Evolutionary conservation across 768 basidiomycete species (phyloP).

Genomic region (Agrocybe chaxingu): DNA sequence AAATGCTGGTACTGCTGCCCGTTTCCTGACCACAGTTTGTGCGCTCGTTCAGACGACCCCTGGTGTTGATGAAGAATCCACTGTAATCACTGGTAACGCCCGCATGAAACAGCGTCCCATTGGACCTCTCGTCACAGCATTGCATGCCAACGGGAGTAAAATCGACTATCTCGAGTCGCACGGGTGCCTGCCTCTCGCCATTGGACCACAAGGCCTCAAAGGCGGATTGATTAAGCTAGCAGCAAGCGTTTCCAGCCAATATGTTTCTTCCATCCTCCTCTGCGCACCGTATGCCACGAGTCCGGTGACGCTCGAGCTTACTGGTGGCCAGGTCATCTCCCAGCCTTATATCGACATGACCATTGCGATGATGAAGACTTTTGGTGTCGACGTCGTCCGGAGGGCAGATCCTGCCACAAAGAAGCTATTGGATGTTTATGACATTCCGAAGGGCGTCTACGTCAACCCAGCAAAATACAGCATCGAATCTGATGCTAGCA

Average conservation of each 20-base stretch:
- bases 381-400: slow-evolving; percentile 77
- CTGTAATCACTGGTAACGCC: slow-evolving; percentile 93
- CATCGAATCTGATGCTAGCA: slow-evolving; percentile 94
- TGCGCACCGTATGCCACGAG: slow-evolving; percentile 91
- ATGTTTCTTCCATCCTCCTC: slow-evolving; percentile 94
- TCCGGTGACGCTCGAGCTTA: slow-evolving; percentile 85
- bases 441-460: slow-evolving; percentile 81
- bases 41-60: slow-evolving; percentile 65
- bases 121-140: slow-evolving; percentile 90
- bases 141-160: slow-evolving; percentile 72
- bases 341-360: slow-evolving; percentile 99
- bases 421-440: slow-evolving; percentile 72
- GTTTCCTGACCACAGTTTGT: slow-evolving; percentile 96
- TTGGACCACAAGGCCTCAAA: slow-evolving; percentile 76
- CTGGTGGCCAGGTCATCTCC: slow-evolving; percentile 93
- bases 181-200: slow-evolving; percentile 87
- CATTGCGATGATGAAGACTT: slow-evolving; percentile 93
- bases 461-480: slow-evolving; percentile 75
- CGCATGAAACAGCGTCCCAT: slow-evolving; percentile 99
- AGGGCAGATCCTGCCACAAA: slow-evolving; percentile 58
- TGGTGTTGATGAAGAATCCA: slow-evolving; percentile 37
- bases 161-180: slow-evolving; percentile 76
- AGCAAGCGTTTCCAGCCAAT: slow-evolving; percentile 95
- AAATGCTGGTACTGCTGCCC: slow-evolving; percentile 96
- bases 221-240: slow-evolving; percentile 85